phyloP scores from a whole-genome alignment of 2,329 filamentous ascomycete species.

The Truncatella angustata region DNA sequence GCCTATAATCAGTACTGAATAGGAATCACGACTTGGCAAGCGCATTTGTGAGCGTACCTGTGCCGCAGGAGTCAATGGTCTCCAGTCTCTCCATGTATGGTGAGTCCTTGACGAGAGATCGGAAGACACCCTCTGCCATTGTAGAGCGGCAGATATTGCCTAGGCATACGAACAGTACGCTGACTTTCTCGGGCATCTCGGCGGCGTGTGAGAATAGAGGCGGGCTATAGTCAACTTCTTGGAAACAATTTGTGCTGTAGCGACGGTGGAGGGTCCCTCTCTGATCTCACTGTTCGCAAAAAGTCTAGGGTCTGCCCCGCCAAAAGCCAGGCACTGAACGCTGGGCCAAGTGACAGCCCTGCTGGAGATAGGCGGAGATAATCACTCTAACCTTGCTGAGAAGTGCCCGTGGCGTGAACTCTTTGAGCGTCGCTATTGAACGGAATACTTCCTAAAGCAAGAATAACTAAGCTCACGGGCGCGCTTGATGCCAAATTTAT shows the following conservation, averaged over 20 bases:
- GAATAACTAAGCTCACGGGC: no score
- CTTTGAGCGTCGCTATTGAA: no score
- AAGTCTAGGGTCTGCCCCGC: not conserved
- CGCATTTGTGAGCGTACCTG: conserved; percentile 42
- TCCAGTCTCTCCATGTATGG: conserved; percentile 60
- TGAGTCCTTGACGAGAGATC: conserved; percentile 61
- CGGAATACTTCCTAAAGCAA: no score
- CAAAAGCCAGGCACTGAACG: not conserved
- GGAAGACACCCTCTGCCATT: conserved; percentile 95
- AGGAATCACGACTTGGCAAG: not conserved
- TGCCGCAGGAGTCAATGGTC: conserved; percentile 84
- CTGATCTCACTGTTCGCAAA: no score
- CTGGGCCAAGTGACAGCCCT: not conserved
- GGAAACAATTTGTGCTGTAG: no score
- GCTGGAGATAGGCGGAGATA: no score
- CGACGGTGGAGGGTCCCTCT: no score
- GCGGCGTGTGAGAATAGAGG: no score
- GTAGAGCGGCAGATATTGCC: conserved; percentile 94
- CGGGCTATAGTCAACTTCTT: not conserved
- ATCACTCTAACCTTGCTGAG: no score
- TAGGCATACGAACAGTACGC: conserved; percentile 90
- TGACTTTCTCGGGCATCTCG: conserved; percentile 41
- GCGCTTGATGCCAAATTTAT: no score
- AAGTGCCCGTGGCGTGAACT: no score
- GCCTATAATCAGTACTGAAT: not conserved